Evolutionary conservation across 257 asterid species (phyloP).

Genomic region (Voacanga thouarsii): DNA sequence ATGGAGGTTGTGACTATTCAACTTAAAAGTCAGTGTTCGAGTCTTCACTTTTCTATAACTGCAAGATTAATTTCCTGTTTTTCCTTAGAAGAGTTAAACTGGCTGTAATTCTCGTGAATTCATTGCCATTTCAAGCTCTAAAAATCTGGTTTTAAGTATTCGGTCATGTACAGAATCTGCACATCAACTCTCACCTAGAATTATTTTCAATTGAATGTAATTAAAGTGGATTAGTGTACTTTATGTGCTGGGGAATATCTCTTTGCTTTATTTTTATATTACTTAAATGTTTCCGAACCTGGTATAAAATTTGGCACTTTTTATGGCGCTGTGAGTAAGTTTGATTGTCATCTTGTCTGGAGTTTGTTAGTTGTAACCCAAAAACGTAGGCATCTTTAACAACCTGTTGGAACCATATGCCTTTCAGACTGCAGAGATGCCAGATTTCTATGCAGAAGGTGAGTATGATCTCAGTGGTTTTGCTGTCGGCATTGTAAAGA

Average conservation of each 20-base stretch:
- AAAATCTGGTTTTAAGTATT: neutral
- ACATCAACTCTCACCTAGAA: neutral
- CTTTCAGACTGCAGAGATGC: constrained; percentile 98
- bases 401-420: neutral
- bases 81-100: neutral
- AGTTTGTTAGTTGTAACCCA: neutral
- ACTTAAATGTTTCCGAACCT: neutral
- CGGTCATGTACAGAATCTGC: neutral
- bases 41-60: neutral
- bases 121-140: neutral
- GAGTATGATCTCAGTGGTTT: constrained; percentile 96
- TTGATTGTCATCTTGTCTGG: neutral
- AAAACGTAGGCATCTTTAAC: neutral
- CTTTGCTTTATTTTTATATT: neutral
- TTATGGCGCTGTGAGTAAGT: neutral
- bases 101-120: neutral
- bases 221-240: neutral
- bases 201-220: neutral
- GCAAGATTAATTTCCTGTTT: neutral
- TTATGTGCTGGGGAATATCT: neutral
- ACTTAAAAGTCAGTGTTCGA: neutral
- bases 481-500: constrained; percentile 81
- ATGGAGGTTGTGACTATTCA: neutral
- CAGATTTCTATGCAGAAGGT: constrained; percentile 84
- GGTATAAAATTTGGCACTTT: neutral